These are phyloP conservation scores for Alternaria viburni DNA, from an alignment of 2,329 filamentous ascomycete genomes.

Conservation along the genomic window DNA sequence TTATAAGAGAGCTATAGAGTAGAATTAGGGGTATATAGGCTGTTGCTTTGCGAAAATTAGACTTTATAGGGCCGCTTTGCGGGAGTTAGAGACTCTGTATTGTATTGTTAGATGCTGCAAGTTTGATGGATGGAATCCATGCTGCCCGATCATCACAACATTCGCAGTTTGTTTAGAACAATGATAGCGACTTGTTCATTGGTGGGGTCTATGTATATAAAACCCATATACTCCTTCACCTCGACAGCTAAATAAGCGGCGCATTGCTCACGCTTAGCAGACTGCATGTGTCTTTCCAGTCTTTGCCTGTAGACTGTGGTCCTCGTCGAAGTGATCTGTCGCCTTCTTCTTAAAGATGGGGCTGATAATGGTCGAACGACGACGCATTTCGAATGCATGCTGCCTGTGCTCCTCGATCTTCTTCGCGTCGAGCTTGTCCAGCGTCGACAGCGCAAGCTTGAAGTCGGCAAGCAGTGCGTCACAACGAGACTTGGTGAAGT, in stretches of 20 bases:
- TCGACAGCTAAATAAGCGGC: too few relatives aligned
- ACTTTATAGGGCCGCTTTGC: too few relatives aligned
- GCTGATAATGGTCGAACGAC: conserved; percentile 37
- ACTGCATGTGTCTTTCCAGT: conserved; percentile 87
- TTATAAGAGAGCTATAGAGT: too few relatives aligned
- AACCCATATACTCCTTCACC: neutral
- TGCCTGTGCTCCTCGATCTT: conserved; percentile 72
- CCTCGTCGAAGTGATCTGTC: conserved; percentile 68
- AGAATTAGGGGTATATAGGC: too few relatives aligned
- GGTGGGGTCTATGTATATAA: neutral
- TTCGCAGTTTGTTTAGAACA: neutral
- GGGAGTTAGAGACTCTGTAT: too few relatives aligned
- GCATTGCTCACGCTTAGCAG: conserved; percentile 60
- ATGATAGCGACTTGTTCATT: neutral
- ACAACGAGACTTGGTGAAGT: conserved; percentile 83
- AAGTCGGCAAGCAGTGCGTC: conserved; percentile 80
- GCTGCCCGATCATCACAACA: neutral
- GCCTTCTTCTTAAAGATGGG: conserved; percentile 44
- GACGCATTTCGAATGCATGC: conserved; percentile 33
- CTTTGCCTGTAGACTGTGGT: conserved; percentile 91
- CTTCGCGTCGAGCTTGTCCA: conserved; percentile 76
- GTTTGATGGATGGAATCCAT: neutral
- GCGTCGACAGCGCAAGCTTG: conserved; percentile 73
- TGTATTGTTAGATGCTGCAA: neutral
- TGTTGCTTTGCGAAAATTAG: too few relatives aligned